A percentile compares a stretch with the other conserved stretches of the same genome.
Evolutionary conservation across 2,329 filamentous ascomycete genomes (phyloP).

Genomic region (Pseudogymnoascus sp.): DNA sequence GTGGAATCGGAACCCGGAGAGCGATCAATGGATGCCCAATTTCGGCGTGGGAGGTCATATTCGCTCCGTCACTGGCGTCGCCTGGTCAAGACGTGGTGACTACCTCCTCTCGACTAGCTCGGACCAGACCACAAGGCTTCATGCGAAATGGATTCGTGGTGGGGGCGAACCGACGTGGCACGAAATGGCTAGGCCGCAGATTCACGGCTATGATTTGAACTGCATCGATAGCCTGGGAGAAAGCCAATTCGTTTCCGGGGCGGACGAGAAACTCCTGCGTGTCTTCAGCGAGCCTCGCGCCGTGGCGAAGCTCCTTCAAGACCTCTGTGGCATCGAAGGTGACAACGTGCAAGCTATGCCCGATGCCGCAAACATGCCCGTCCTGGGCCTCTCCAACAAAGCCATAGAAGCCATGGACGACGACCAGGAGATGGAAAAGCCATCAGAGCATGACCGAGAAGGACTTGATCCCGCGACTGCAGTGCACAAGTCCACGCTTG

Average conservation of each 20-base stretch:
- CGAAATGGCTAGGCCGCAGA: constrained; percentile 91
- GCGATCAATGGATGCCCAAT: constrained; percentile 68
- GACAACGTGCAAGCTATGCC: constrained; percentile 49
- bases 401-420: constrained; percentile 60
- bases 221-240: constrained; percentile 73
- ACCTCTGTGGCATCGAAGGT: constrained; percentile 55
- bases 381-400: constrained; percentile 93
- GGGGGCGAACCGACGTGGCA: constrained; percentile 64
- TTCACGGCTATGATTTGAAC: constrained; percentile 96
- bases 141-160: constrained; percentile 65
- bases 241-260: constrained; percentile 82
- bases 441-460: constrained; percentile 44
- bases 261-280: constrained; percentile 94
- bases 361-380: constrained; percentile 89
- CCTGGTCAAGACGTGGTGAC: constrained; percentile 75
- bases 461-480: constrained; percentile 49
- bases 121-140: constrained; percentile 88
- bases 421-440: constrained; percentile 38
- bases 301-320: constrained; percentile 66
- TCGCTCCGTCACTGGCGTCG: constrained; percentile 69
- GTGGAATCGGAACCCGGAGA: constrained; percentile 60
- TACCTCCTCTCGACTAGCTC: constrained; percentile 84
- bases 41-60: constrained; percentile 80
- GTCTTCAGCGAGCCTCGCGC: constrained; percentile 87
- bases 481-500: constrained; percentile 54